phyloP scores from a whole-genome alignment of 768 basidiomycete species.

The Suillus paluster region DNA sequence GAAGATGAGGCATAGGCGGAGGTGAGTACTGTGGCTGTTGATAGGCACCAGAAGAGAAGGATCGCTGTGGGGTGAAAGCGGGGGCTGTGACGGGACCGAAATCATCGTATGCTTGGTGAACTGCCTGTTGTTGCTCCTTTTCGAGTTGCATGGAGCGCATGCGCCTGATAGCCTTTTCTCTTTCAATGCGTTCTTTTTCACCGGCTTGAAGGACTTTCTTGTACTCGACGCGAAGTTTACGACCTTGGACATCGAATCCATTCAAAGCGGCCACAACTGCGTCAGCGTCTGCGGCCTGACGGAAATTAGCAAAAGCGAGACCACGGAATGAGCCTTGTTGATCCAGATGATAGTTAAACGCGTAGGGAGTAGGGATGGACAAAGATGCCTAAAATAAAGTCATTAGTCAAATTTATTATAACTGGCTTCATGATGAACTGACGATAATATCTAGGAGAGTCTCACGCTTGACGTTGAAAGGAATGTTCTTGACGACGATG shows the following conservation, averaged over 20 bases:
- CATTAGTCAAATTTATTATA: constrained; percentile 6
- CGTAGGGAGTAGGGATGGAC: constrained; percentile 94
- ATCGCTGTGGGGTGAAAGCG: constrained; percentile 71
- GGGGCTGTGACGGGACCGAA: constrained; percentile 63
- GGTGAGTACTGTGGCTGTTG: constrained; percentile 71
- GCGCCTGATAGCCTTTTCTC: constrained; percentile 96
- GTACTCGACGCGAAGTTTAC: constrained; percentile 98
- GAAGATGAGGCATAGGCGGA: constrained; percentile 46
- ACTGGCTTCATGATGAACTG: constrained; percentile 37
- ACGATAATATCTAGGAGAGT: constrained; percentile 96
- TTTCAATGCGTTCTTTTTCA: constrained; percentile 97
- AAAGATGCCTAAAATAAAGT: constrained; percentile 70
- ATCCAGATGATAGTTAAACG: constrained; percentile 99
- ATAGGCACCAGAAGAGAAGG: constrained; percentile 69
- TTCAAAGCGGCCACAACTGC: constrained; percentile 96
- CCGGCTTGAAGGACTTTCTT: constrained; percentile 99
- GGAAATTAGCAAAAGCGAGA: constrained; percentile 97
- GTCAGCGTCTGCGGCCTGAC: constrained; percentile 88
- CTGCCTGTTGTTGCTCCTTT: constrained; percentile 66
- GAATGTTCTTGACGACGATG: constrained; percentile 99
- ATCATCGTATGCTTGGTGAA: constrained; percentile 68
- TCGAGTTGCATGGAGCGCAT: constrained; percentile 98
- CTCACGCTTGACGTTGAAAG: constrained; percentile 97
- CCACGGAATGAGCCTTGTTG: constrained; percentile 96
- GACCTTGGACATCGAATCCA: constrained; percentile 94